Conservation (phyloP, 2,329 filamentous ascomycete genomes). For the Ophiostoma piceae region DNA sequence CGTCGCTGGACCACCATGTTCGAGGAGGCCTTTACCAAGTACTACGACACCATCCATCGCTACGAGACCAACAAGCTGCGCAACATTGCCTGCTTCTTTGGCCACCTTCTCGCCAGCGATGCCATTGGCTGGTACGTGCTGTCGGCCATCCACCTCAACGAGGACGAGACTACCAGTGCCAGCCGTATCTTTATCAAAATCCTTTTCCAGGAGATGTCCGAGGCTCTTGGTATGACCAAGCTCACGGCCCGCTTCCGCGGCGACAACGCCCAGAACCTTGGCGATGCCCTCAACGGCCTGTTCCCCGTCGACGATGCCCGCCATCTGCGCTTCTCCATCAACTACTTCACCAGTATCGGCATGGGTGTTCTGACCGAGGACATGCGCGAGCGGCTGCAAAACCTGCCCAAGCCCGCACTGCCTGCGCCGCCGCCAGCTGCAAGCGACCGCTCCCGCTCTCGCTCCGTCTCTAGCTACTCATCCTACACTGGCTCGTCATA, state of each 20-base stretch:
- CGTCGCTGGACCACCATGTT: conserved; percentile 91
- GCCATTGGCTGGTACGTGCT: conserved; percentile 90
- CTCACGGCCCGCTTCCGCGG: conserved; percentile 72
- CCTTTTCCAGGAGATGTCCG: conserved; percentile 83
- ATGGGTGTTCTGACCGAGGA: conserved; percentile 93
- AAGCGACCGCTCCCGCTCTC: conserved; percentile 28
- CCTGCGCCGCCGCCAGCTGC: conserved; percentile 54
- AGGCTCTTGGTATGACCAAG: conserved; percentile 78
- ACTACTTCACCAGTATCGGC: conserved; percentile 97
- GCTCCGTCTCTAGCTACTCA: conserved; percentile 71
- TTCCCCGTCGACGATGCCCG: conserved; percentile 86
- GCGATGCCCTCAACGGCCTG: conserved; percentile 72
- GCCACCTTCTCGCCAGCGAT: conserved; percentile 80
- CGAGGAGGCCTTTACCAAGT: conserved; percentile 81
- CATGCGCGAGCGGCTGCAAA: conserved; percentile 87
- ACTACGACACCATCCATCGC: conserved; percentile 95
- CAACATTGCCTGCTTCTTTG: conserved; percentile 93
- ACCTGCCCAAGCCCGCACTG: conserved; percentile 76
- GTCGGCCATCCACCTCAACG: conserved; percentile 79
- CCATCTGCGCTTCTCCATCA: conserved; percentile 95
- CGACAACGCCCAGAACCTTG: conserved; percentile 50
- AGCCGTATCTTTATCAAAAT: conserved; percentile 99
- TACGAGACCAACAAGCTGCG: conserved; percentile 93
- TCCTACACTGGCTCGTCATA: conserved; percentile 63
- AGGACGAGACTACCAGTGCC: conserved; percentile 93